These are phyloP conservation scores for Gastrolobium bilobum DNA, from an alignment of 306 rosid species.

Conservation along the genomic window DNA sequence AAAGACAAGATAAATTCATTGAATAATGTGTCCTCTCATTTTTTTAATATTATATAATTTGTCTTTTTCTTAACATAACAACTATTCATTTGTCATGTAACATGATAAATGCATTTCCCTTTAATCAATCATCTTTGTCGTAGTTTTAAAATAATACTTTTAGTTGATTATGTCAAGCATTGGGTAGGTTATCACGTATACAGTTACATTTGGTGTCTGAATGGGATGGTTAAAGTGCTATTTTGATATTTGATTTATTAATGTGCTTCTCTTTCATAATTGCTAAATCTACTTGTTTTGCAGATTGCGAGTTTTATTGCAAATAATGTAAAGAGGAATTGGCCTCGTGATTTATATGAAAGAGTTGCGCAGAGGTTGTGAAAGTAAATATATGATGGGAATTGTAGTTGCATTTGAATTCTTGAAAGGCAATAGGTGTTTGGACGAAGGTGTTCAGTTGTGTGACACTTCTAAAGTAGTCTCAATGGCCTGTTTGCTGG, in stretches of 20 bases:
- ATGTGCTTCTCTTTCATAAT: conserved; percentile 26
- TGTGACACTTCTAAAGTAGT: conserved; percentile 48
- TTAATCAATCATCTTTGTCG: not conserved
- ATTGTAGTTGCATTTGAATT: conserved; percentile 35
- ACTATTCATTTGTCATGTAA: no score
- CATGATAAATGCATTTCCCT: no score
- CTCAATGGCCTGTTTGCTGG: conserved; percentile 14
- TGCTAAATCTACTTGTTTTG: conserved; percentile 41
- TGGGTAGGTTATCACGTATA: conserved; percentile 3
- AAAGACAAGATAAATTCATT: no score
- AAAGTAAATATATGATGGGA: conserved; percentile 44
- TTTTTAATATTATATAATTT: no score
- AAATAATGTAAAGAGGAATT: conserved; percentile 80
- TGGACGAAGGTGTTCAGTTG: conserved; percentile 25
- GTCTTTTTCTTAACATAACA: no score
- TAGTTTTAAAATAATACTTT: conserved; percentile 1
- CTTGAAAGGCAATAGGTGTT: conserved; percentile 29
- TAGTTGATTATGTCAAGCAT: conserved; percentile 15
- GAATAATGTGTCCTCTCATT: no score
- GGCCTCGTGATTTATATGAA: conserved; percentile 96
- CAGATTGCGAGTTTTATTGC: conserved; percentile 96
- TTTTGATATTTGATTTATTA: conserved; percentile 3
- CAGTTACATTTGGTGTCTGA: conserved; percentile 27
- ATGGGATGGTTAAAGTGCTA: not conserved
- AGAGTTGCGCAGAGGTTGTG: conserved; percentile 91